Evolutionary conservation across 2,329 filamentous ascomycete genomes (phyloP), one percentile per base, ranked within the genome.

Genomic region (Cladobotryum protrusum): DNA sequence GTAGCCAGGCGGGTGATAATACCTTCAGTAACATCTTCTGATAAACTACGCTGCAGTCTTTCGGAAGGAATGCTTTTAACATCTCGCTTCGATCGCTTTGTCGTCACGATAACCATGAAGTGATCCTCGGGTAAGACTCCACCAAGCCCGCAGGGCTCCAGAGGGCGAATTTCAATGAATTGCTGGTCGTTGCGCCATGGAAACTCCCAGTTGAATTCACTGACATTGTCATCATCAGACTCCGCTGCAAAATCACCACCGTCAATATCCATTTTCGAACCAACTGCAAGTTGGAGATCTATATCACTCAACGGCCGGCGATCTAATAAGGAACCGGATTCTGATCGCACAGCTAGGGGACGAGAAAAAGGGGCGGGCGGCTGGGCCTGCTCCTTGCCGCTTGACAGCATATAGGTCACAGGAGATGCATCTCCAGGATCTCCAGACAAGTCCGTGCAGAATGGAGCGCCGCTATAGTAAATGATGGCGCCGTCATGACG

Each of bases 401-500:
- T 70, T n/a, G 72, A 74, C 4, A 71, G 69, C 65, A 77, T 67
- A 51, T 78, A 72, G 1, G 77, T 75, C 2, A 73, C 63, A 1
- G 74, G 72, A 0, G 73, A 76, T 1, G 66, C 54, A 18, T 76
- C 74, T 2, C 74, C 75, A 11, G 72, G 72, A 57, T 90, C 85
- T 2, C 85, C 84, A 14, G 84, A 87, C 3, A 93, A 68, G 63
- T 95, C 89, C 1, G 84, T 90, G 63, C 83, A 93, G 63, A 93
- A 95, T 0, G 80, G 81, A 1, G 86, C 85, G 20, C 86, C 87
- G 53, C 79, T 88, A 63, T 92, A 95, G 61, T 91, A 95, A 15
- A 92, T 89, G 56, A 95, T 86, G 1, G 86, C 83, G 8, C 88
- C 89, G 52, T 87, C 82, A 12, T 82, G 75, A 0, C 73, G 76